phyloP scores from a whole-genome alignment of 169 alveolate species.

The Besnoitia besnoiti region DNA sequence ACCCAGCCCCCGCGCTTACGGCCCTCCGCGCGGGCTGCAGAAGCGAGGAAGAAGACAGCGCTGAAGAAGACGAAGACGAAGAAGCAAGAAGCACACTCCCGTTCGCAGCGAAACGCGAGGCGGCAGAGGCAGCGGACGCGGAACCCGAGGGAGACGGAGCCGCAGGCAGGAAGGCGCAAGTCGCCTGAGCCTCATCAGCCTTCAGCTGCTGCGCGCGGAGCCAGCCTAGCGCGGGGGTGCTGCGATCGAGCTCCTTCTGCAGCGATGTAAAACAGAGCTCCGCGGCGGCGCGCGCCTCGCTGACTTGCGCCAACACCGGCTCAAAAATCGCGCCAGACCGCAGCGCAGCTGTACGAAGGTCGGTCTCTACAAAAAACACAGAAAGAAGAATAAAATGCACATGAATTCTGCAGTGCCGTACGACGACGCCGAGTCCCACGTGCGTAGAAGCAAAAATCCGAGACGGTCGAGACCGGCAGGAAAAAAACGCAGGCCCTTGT shows the following conservation, averaged over 20 bases:
- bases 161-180: background rate
- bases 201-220: background rate
- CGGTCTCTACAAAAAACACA: background rate
- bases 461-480: too few relatives aligned
- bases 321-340: background rate
- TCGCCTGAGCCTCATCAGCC: background rate
- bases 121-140: background rate
- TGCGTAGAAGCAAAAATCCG: too few relatives aligned
- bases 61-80: background rate
- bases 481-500: too few relatives aligned
- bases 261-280: background rate
- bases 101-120: background rate
- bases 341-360: background rate
- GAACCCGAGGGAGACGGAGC: background rate
- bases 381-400: background rate
- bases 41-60: background rate
- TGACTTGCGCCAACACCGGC: background rate
- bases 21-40: background rate
- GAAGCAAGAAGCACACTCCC: too few relatives aligned
- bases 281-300: background rate
- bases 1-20: too few relatives aligned
- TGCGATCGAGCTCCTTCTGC: conserved; percentile 2
- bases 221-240: background rate
- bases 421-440: too few relatives aligned
- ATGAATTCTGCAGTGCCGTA: background rate